These are phyloP conservation scores for Heliamphora pulchella DNA, from an alignment of 179 eudicot species.

Conservation along the genomic window DNA sequence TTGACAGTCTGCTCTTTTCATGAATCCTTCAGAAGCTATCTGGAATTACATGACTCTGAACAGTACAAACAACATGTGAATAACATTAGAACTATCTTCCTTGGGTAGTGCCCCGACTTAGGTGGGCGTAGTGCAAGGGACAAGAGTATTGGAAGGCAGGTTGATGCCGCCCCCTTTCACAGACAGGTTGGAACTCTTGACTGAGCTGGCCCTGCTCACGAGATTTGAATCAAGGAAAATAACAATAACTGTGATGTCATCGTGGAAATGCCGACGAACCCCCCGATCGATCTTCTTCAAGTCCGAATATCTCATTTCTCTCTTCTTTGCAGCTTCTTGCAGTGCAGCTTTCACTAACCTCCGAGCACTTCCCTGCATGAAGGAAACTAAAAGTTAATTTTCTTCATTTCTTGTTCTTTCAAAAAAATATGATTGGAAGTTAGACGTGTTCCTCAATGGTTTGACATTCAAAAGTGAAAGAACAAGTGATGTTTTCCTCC, in stretches of 20 bases:
- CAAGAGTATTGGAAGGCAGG: conserved; percentile 50
- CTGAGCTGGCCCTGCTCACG: conserved; percentile 56
- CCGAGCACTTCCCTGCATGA: conserved; percentile 79
- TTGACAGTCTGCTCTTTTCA: conserved; percentile 1
- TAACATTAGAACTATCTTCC: not conserved
- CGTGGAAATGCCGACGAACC: conserved; percentile 94
- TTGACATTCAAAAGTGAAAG: not conserved
- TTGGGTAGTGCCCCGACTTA: not conserved
- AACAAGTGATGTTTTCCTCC: not conserved
- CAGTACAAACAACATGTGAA: conserved; percentile 13
- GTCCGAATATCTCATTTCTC: conserved; percentile 96
- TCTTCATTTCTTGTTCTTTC: not conserved
- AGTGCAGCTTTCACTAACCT: conserved; percentile 77
- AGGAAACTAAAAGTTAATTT: conserved; percentile 2
- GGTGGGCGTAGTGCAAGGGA: conserved; percentile 38
- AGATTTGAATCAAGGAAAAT: conserved; percentile 76
- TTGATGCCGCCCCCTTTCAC: conserved; percentile 64
- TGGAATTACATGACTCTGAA: conserved; percentile 14
- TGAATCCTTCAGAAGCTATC: conserved; percentile 18
- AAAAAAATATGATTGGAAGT: not conserved
- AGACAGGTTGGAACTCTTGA: conserved; percentile 47
- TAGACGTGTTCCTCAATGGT: not conserved
- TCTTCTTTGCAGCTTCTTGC: conserved; percentile 93
- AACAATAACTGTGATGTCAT: conserved; percentile 92
- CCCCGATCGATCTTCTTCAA: conserved; percentile 97